Conservation (phyloP, 2,329 filamentous ascomycete genomes). For the Colletotrichum zoysiae region DNA sequence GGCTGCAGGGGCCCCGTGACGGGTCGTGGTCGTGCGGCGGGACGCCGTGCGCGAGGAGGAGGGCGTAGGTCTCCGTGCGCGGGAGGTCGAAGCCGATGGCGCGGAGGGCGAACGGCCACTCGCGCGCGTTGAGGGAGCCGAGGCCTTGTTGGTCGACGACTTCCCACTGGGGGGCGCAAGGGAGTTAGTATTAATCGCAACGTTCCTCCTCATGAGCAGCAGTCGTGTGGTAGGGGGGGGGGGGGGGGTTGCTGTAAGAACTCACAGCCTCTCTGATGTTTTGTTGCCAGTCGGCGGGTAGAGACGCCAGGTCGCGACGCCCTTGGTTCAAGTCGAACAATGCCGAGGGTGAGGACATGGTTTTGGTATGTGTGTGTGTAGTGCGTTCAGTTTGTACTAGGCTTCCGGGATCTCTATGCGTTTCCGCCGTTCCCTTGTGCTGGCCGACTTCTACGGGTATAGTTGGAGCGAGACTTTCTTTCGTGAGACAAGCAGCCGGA, state of each 20-base stretch:
- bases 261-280: conserved; percentile 43
- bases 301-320: conserved; percentile 40
- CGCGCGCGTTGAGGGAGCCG: conserved; percentile 94
- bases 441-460: background rate
- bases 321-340: conserved; percentile 41
- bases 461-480: conserved; percentile 9
- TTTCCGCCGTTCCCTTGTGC: background rate
- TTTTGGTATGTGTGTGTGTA: background rate
- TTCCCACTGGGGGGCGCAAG: conserved; percentile 73
- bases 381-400: background rate
- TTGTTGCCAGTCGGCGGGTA: conserved; percentile 42
- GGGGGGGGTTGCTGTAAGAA: background rate
- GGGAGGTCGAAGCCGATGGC: conserved; percentile 93
- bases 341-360: conserved; percentile 37
- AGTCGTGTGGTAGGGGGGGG: background rate
- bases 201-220: background rate
- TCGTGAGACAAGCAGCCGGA: conserved; percentile 13
- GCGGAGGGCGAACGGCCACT: conserved; percentile 96
- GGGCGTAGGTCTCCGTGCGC: conserved; percentile 84
- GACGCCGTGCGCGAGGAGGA: conserved; percentile 85
- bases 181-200: background rate
- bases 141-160: conserved; percentile 98
- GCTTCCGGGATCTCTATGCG: conserved; percentile 1
- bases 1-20: conserved; percentile 63
- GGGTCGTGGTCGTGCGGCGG: conserved; percentile 69